Evolutionary conservation across 2,329 filamentous ascomycete species (phyloP).

Genomic region (Nigrograna mackinnonii): DNA sequence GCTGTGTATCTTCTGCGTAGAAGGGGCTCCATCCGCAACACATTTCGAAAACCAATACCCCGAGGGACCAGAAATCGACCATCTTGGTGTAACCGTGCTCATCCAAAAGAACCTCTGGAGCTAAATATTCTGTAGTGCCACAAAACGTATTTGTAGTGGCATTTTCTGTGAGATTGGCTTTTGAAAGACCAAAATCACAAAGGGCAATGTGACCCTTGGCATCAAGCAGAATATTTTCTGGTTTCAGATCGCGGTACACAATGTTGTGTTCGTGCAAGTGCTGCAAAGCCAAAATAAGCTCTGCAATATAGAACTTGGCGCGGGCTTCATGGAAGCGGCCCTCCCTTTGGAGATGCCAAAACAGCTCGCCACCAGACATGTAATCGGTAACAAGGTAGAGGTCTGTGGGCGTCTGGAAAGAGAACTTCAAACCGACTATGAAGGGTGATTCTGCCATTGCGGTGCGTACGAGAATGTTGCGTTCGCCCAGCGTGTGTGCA

Average conservation of each 20-base stretch:
- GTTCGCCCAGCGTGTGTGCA: conserved; percentile 92
- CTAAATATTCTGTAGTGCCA: conserved; percentile 95
- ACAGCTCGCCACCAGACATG: conserved; percentile 98
- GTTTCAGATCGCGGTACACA: conserved; percentile 95
- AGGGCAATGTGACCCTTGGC: conserved; percentile 97
- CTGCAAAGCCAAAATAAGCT: conserved; percentile 91
- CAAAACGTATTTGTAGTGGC: conserved; percentile 99
- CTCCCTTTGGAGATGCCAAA: conserved; percentile 98
- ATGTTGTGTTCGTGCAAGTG: conserved; percentile 97
- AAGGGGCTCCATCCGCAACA: conserved; percentile 99
- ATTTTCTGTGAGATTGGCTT: conserved; percentile 95
- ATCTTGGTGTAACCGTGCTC: conserved; percentile 99
- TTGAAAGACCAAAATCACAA: conserved; percentile 96
- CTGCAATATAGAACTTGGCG: conserved; percentile 98
- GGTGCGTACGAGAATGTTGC: conserved; percentile 95
- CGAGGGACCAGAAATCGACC: conserved; percentile 99
- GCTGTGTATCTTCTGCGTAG: conserved; percentile 97
- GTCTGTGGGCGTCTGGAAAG: conserved; percentile 96
- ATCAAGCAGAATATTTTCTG: conserved; percentile 95
- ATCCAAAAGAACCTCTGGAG: conserved; percentile 91
- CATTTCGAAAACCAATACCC: conserved; percentile 98
- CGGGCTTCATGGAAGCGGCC: conserved; percentile 92
- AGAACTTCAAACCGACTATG: conserved; percentile 97
- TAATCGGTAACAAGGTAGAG: conserved; percentile 98
- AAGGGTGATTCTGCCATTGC: conserved; percentile 96